Percentiles rank a stretch among this genome's conserved stretches.
Evolutionary conservation across 441 rosid species (phyloP).

Genomic region (Populus hybrid): DNA sequence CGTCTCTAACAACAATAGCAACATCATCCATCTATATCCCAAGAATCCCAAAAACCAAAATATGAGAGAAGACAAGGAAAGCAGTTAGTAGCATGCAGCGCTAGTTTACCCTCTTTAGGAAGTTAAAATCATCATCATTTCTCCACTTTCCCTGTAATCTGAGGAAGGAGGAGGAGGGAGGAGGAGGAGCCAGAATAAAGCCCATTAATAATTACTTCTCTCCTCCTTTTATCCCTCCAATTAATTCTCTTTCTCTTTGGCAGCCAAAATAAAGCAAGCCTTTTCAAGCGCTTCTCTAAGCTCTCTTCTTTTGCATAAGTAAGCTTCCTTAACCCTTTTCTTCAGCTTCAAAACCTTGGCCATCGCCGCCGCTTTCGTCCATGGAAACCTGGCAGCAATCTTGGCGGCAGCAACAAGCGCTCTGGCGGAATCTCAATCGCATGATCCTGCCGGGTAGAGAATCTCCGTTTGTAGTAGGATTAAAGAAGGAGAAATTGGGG

Average conservation of each 20-base stretch:
- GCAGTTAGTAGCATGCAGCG: too few species aligned
- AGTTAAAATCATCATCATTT: too few species aligned
- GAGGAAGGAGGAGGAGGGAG: not conserved
- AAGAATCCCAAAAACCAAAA: too few species aligned
- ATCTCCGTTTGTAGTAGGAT: not conserved
- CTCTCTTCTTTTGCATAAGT: conserved; percentile 51
- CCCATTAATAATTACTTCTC: not conserved
- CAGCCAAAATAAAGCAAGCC: conserved; percentile 42
- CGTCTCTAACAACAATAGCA: too few species aligned
- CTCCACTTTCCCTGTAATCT: not conserved
- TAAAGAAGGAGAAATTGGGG: conserved; percentile 60
- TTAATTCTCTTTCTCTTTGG: conserved; percentile 29
- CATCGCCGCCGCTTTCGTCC: conserved; percentile 39
- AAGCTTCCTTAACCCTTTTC: conserved; percentile 51
- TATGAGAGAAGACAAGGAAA: too few species aligned
- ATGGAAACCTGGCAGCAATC: conserved; percentile 45
- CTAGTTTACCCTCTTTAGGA: too few species aligned
- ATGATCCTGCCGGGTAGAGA: conserved; percentile 13
- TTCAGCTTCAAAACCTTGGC: conserved; percentile 51
- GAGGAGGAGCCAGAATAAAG: not conserved
- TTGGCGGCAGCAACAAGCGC: conserved; percentile 65
- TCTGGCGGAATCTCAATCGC: conserved; percentile 32
- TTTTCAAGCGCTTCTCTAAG: conserved; percentile 61
- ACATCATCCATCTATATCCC: too few species aligned
- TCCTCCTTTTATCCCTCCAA: conserved; percentile 1